Conservation (phyloP, 1,284 basidiomycete genomes). For the Marasmius fiardii region DNA sequence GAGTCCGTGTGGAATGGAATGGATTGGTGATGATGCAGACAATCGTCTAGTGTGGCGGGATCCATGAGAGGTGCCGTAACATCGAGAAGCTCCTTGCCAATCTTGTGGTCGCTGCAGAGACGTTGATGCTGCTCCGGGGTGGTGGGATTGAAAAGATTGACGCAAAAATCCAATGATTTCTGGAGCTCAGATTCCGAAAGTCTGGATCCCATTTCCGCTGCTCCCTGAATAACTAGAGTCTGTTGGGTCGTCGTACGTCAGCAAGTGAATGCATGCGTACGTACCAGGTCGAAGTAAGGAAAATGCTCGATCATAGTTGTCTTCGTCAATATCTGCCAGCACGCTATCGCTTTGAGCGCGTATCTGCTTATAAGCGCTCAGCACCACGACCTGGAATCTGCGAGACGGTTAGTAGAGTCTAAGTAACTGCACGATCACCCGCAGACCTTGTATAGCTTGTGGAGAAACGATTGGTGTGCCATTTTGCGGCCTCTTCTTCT, state of each 20-base stretch:
- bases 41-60: slow-evolving; percentile 35
- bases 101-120: slow-evolving; percentile 23
- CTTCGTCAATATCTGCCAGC: slow-evolving; percentile 59
- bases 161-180: slow-evolving; percentile 57
- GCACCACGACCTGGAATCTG: slow-evolving; percentile 71
- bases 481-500: slow-evolving; percentile 49
- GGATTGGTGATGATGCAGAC: slow-evolving; percentile 18
- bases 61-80: slow-evolving; percentile 42
- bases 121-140: slow-evolving; percentile 47
- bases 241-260: not conserved
- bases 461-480: slow-evolving; percentile 58
- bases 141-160: slow-evolving; percentile 55
- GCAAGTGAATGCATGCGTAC: slow-evolving; percentile 11
- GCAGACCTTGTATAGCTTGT: slow-evolving; percentile 57
- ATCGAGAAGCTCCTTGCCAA: slow-evolving; percentile 40
- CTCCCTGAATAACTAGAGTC: slow-evolving; percentile 67
- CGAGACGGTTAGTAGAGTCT: slow-evolving; percentile 9
- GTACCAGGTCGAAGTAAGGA: slow-evolving; percentile 56
- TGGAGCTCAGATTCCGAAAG: slow-evolving; percentile 71
- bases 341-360: slow-evolving; percentile 53
- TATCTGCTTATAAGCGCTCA: slow-evolving; percentile 73
- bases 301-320: slow-evolving; percentile 69
- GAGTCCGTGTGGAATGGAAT: slow-evolving; percentile 4
- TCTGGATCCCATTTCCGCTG: slow-evolving; percentile 64
- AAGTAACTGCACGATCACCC: not conserved